Base-by-base conservation (phyloP, 2,329 filamentous ascomycete species). In the Arthrobotrys pseudoclavata region DNA sequence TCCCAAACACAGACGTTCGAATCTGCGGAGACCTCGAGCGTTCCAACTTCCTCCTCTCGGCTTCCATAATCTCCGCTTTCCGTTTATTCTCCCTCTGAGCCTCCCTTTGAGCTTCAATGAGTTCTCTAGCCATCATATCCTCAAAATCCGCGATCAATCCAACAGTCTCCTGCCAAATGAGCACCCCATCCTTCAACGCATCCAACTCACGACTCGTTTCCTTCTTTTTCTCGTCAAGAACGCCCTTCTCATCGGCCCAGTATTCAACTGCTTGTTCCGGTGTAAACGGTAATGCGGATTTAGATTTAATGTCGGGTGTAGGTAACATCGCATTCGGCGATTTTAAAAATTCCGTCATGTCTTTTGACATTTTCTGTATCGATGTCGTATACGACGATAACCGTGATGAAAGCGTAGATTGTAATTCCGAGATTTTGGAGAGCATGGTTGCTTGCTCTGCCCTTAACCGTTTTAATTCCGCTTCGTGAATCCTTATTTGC, bases 131-230 rank as follows among this genome's bases (percentile, higher is more conserved):
- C 18, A 93, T 83, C 24, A 85, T 86, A 7, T 86, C 84, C 82
- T 94, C 92, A 80, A 92, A 93, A 24, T 87, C 86, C 1, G 86
- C 86, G 0, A 94, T 87, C 7, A 88, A 84, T 13, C 85, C 84
- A 1, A 91, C 85, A 0, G 88, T 87, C 12, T 90, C 87, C 45
- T 87, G 86, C 92, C 92, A 95, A 9, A 92, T 83, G 7, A 86
- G 83, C 0, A 87, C 87, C 0, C 92, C 92, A 79, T 91, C 88
- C 26, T 91, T 88, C 10, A 94, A 85, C 0, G 91, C 92, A 3
- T 85, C 83, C n/a, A 87, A 87, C 79, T 94, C 91, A 50, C 85
- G 86, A 31, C 89, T 86, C 0, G 91, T 87, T 20, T 87, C 86
- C 7, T 84, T 82, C 79, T 88, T 88, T 72, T 87, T 87, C 48